Conservation (phyloP, 495 filamentous ascomycete species). For the Aspergillus incahuasiensis region DNA sequence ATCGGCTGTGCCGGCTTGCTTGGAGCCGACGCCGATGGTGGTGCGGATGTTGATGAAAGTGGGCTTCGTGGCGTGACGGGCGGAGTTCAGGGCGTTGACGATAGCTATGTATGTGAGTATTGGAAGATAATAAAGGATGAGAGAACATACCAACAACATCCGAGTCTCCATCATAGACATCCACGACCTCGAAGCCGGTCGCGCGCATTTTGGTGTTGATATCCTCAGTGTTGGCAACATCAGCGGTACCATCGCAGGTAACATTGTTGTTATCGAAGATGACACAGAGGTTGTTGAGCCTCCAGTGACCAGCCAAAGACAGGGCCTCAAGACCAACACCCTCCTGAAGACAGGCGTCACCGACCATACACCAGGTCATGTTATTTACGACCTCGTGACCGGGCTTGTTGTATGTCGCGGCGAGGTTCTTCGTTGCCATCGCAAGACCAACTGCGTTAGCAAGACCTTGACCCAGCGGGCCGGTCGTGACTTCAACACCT, state of each 20-base stretch:
- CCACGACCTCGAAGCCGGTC: conserved; percentile 1
- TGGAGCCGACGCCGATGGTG: conserved; percentile 39
- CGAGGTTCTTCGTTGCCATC: conserved; percentile 55
- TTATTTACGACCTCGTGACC: conserved; percentile 44
- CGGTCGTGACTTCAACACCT: conserved; percentile 60
- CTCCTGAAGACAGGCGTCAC: conserved; percentile 56
- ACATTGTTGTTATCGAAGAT: conserved; percentile 4
- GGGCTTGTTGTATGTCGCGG: conserved; percentile 48
- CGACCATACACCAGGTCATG: conserved; percentile 51
- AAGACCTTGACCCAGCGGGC: conserved; percentile 56
- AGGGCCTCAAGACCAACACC: conserved; percentile 50
- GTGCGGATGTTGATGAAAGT: conserved; percentile 7
- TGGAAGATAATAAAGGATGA: background rate
- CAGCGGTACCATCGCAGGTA: background rate
- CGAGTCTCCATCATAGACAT: background rate
- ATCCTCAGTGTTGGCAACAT: conserved; percentile 4
- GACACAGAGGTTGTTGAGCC: conserved; percentile 4
- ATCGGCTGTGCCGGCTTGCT: conserved; percentile 40
- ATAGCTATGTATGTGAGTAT: background rate
- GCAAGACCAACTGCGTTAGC: conserved; percentile 58
- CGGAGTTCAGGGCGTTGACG: background rate
- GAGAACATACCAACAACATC: background rate
- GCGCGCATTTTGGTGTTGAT: conserved; percentile 2
- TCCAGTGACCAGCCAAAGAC: background rate
- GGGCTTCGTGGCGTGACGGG: background rate